These are phyloP conservation scores for Eleusine indica DNA, from an alignment of 176 grass and related monocot genomes.

Conservation along the genomic window DNA sequence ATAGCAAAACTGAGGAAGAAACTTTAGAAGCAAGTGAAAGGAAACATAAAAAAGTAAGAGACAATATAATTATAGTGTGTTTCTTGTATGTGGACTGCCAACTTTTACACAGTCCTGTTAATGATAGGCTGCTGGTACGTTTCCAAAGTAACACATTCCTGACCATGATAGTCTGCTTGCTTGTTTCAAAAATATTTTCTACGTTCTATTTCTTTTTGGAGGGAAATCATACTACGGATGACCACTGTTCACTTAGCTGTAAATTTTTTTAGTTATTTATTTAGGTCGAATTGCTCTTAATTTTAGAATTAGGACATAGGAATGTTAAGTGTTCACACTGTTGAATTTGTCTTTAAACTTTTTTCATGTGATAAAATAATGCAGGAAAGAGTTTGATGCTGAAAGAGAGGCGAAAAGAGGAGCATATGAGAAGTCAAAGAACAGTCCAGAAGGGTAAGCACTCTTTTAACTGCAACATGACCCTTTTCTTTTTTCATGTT, in stretches of 20 bases:
- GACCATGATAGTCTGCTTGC: neutral
- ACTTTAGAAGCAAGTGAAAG: neutral
- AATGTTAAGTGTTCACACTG: slow-evolving; percentile 4
- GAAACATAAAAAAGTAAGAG: neutral
- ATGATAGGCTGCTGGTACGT: neutral
- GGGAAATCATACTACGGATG: neutral
- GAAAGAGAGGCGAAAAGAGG: slow-evolving; percentile 61
- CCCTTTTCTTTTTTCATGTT: neutral
- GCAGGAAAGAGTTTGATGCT: slow-evolving; percentile 92
- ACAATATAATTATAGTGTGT: neutral
- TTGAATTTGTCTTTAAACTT: slow-evolving; percentile 27
- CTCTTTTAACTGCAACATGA: slow-evolving; percentile 22
- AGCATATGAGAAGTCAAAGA: slow-evolving; percentile 57
- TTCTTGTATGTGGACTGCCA: neutral
- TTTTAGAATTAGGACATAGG: slow-evolving; percentile 24
- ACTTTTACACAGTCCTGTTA: neutral
- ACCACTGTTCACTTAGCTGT: neutral
- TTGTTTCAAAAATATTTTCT: slow-evolving; percentile 1
- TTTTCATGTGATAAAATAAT: slow-evolving; percentile 43
- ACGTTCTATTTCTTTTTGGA: slow-evolving; percentile 22
- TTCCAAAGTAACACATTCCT: neutral
- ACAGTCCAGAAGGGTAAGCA: slow-evolving; percentile 53
- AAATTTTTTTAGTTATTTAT: slow-evolving; percentile 19
- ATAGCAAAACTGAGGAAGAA: neutral
- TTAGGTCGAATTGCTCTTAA: slow-evolving; percentile 18